Evolutionary conservation across 2,329 filamentous ascomycete species (phyloP).

Genomic region (Septoria petroselini): DNA sequence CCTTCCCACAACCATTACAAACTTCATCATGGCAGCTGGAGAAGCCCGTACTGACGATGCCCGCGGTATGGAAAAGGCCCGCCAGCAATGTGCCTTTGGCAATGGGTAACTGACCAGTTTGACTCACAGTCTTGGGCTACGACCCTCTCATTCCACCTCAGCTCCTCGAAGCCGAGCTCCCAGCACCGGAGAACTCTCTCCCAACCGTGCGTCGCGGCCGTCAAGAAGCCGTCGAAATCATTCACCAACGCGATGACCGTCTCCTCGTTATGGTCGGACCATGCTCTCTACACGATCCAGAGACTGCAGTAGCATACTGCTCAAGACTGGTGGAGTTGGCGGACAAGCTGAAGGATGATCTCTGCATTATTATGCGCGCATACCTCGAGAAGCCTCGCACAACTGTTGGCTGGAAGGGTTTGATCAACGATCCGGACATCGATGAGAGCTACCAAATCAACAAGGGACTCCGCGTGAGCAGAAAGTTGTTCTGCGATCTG

Average conservation of each 20-base stretch:
- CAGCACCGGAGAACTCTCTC: conserved; percentile 58
- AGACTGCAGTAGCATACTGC: conserved; percentile 83
- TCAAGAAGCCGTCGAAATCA: conserved; percentile 67
- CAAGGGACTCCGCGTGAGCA: conserved; percentile 89
- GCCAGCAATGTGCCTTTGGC: background rate
- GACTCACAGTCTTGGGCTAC: conserved; percentile 74
- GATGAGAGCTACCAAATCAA: conserved; percentile 98
- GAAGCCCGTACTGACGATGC: conserved; percentile 48
- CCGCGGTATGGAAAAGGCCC: conserved; percentile 44
- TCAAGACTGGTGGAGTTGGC: conserved; percentile 71
- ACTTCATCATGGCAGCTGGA: conserved; percentile 26
- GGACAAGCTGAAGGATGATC: conserved; percentile 74
- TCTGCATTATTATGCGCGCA: conserved; percentile 93
- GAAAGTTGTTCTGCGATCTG: conserved; percentile 88
- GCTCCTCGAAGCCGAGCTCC: conserved; percentile 81
- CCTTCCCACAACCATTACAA: background rate
- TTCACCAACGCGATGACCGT: conserved; percentile 76
- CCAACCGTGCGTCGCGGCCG: conserved; percentile 70
- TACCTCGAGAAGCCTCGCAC: conserved; percentile 99
- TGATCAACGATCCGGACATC: conserved; percentile 99
- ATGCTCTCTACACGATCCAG: conserved; percentile 95
- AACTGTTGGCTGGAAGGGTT: conserved; percentile 97
- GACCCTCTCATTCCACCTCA: conserved; percentile 88
- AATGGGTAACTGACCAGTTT: conserved; percentile 16
- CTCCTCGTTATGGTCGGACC: conserved; percentile 93